Evolutionary conservation across 1,284 basidiomycete species (phyloP), one percentile per base, ranked within the genome.

Genomic region (Ceratobasidium sp.): DNA sequence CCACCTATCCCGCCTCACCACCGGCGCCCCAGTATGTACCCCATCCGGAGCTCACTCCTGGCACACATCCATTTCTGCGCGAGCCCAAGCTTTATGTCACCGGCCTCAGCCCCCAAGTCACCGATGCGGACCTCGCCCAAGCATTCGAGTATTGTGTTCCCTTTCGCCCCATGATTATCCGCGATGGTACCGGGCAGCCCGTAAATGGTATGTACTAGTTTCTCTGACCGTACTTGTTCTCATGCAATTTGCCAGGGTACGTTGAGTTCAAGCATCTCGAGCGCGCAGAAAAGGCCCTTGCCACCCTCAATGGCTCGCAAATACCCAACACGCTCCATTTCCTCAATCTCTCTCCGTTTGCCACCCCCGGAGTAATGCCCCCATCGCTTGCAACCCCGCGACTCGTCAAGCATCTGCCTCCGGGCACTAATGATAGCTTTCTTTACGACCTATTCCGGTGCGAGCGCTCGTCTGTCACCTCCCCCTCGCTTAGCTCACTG

Each of bases 231-330:
- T 93, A 29, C 29, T 15, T 11, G 33, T 27, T 6, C 36, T 56
- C n/a, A 31, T 17, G 33, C 31, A 17, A 31, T 11, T 29, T 17
- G 22, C 29, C 48, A 73, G 54, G 77, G 53, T 75, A 65, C 50
- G 67, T 73, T 72, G 77, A 78, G 44, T 77, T 78, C 73, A 78
- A 73, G 66, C 65, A 56, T 19, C 75, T 75, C 33, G 71, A 56
- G n/a, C 41, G 57, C 44, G 95, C 94, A 78, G 95, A 97, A 84
- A 95, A 94, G 82, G 95, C 94, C 2, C 86, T 96, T 17, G 91
- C 93, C 17, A 94, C 92, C 15, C 86, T 96, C 47, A 88, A 88
- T 77, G 91, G 93, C 79, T 88, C 89, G 47, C 86, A 94, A 62
- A 88, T 89, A 60, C 86, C 85, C 76, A 79, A 89, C 64, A 80